phyloP scores from a whole-genome alignment of 139 green algal species.

The Chlorella sorokiniana region DNA sequence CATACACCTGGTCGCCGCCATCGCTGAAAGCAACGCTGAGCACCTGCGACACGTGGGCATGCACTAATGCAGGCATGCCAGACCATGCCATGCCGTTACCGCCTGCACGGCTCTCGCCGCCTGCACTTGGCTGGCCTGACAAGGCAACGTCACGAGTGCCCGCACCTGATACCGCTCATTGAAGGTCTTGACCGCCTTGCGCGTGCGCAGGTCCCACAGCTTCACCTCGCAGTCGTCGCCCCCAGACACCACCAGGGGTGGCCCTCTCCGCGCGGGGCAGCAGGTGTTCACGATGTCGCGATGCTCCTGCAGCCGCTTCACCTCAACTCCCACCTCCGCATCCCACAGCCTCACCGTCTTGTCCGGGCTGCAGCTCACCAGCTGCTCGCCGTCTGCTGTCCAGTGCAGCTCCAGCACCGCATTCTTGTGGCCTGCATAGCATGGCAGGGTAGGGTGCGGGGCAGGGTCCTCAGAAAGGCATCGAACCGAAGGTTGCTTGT shows the following conservation, averaged over 20 bases:
- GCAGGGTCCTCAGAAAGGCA: not conserved
- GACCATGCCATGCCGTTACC: too few relatives aligned
- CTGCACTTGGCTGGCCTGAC: too few relatives aligned
- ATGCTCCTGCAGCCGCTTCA: constrained; percentile 92
- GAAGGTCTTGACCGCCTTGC: constrained; percentile 72
- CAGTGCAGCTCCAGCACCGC: constrained; percentile 93
- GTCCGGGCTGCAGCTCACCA: constrained; percentile 87
- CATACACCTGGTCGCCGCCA: constrained; percentile 88
- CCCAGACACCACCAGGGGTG: constrained; percentile 81
- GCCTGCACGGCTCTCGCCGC: too few relatives aligned
- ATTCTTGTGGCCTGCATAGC: constrained; percentile 86
- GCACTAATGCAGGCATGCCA: too few relatives aligned
- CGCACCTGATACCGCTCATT: constrained; percentile 75
- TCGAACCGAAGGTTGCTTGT: not conserved
- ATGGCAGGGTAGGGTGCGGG: not conserved
- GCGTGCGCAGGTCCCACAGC: constrained; percentile 93
- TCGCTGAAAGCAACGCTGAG: constrained; percentile 81
- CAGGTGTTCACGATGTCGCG: constrained; percentile 91
- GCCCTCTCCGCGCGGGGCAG: constrained; percentile 69
- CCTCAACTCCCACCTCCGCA: constrained; percentile 61
- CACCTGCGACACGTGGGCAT: constrained; percentile 6
- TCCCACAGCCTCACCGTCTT: constrained; percentile 84
- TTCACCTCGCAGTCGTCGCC: constrained; percentile 90
- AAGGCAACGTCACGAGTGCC: not conserved
- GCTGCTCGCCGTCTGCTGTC: constrained; percentile 78